Percentiles rank a stretch among this genome's conserved stretches.
Conservation (phyloP, 1,139 yeast species). For the Saccharomycopsis hybrid region DNA sequence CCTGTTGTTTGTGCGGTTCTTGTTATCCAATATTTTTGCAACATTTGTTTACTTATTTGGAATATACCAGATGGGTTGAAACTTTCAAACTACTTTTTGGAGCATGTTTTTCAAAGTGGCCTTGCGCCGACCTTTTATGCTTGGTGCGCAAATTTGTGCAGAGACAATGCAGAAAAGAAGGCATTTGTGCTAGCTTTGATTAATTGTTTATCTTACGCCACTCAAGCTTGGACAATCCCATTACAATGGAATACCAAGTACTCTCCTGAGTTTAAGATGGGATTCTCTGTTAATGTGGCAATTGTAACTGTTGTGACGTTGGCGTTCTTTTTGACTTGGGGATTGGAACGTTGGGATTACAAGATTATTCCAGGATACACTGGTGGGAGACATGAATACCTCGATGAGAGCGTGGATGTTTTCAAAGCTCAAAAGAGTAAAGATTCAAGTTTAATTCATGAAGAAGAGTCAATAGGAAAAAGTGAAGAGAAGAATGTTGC, state of each 20-base stretch:
- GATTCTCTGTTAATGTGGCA: not conserved
- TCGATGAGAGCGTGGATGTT: not conserved
- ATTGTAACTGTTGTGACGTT: not conserved
- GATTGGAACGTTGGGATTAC: not conserved
- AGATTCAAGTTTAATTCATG: too few species aligned
- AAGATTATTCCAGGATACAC: not conserved
- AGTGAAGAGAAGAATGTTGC: too few species aligned
- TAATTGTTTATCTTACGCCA: not conserved
- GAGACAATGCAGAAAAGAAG: not conserved
- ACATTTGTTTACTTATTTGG: not conserved
- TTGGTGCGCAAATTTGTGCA: not conserved
- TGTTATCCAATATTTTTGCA: not conserved
- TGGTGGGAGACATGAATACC: constrained; percentile 1
- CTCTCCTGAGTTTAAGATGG: not conserved
- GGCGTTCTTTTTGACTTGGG: not conserved
- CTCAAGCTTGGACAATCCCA: not conserved
- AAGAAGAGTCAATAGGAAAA: too few species aligned
- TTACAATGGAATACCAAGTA: constrained; percentile 1
- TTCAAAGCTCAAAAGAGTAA: too few species aligned
- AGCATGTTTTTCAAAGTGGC: not conserved
- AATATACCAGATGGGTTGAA: not conserved
- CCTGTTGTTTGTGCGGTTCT: not conserved
- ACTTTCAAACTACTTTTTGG: not conserved
- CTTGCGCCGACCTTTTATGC: not conserved
- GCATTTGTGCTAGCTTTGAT: not conserved